Evolutionary conservation across 2,329 filamentous ascomycete species (phyloP).

Genomic region (Xylaria digitata): DNA sequence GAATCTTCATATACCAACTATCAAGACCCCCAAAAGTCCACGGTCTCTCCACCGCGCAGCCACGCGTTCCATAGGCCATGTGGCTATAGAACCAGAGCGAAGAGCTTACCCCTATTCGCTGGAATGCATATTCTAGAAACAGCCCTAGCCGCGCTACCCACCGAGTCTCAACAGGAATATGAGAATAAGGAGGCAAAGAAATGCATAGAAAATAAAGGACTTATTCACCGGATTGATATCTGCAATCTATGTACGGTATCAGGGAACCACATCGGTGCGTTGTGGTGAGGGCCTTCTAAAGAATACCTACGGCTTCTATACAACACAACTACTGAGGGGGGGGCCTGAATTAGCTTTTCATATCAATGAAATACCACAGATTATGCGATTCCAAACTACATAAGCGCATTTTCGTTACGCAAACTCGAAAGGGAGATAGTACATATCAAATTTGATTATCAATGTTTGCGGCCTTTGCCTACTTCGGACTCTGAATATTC

Average conservation of each 20-base stretch:
- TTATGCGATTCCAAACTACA: background rate
- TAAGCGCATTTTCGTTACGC: too few relatives aligned
- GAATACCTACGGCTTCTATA: background rate
- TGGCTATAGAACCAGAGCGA: too few relatives aligned
- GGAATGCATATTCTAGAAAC: background rate
- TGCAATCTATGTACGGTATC: background rate
- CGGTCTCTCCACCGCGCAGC: too few relatives aligned
- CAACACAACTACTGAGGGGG: background rate
- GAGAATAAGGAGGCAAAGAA: background rate
- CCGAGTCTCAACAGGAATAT: background rate
- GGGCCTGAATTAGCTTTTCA: background rate
- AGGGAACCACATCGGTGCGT: background rate
- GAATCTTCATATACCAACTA: background rate
- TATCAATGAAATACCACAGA: background rate
- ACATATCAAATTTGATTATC: too few relatives aligned
- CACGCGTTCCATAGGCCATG: background rate
- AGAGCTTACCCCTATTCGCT: background rate
- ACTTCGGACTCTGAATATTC: background rate
- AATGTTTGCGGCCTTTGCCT: too few relatives aligned
- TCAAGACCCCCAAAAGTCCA: background rate
- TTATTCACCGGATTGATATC: background rate
- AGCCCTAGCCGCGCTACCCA: background rate
- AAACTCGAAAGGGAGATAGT: too few relatives aligned
- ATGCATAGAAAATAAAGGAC: background rate
- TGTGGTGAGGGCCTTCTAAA: background rate